Evolutionary conservation across 495 filamentous ascomycete species (phyloP), one percentile per base, ranked within the genome.

Genomic region (Astrocystis sublimbata): DNA sequence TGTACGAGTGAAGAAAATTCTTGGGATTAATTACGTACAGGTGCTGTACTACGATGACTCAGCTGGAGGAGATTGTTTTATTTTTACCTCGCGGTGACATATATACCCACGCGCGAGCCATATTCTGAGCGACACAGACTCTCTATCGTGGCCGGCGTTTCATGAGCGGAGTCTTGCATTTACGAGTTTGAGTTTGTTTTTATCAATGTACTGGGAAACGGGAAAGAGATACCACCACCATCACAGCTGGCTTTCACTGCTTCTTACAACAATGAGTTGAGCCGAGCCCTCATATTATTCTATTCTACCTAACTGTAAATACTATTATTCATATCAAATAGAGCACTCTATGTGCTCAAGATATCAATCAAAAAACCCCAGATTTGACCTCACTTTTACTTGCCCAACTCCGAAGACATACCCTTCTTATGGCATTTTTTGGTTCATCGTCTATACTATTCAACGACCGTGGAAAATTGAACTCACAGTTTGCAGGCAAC

Each of bases 91-190:
- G 56, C 42, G 56, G 43, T 58, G 30, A 46, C n/a, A n/a, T 59
- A 60, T 49, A 59, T 60, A 60, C 57, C 58, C 58, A 60, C 26
- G 58, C 58, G 58, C 15, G 58, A 60, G 47, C 24, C 6, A 60
- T 43, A n/a, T n/a, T n/a, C 10, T 40, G 23, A 19, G 46, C 58
- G 31, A 47, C n/a, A n/a, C 7, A n/a, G 51, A 24, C 31, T 46
- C 19, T 47, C n/a, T n/a, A n/a, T n/a, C n/a, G 58, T 35, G 56
- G 36, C 38, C 49, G 59, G 59, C 47, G 59, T 61, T 60, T 50
- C 42, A 36, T 51, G 35, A 46, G 58, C 24, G 58, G 28, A 45
- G 24, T 42, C 17, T 36, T 50, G 45, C 6, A 42, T n/a, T n/a
- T n/a, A n/a, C n/a, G n/a, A n/a, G n/a, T n/a, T n/a, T n/a, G n/a